Base-by-base conservation (phyloP, 2,329 filamentous ascomycete genomes). In the Helotiales sp. region DNA sequence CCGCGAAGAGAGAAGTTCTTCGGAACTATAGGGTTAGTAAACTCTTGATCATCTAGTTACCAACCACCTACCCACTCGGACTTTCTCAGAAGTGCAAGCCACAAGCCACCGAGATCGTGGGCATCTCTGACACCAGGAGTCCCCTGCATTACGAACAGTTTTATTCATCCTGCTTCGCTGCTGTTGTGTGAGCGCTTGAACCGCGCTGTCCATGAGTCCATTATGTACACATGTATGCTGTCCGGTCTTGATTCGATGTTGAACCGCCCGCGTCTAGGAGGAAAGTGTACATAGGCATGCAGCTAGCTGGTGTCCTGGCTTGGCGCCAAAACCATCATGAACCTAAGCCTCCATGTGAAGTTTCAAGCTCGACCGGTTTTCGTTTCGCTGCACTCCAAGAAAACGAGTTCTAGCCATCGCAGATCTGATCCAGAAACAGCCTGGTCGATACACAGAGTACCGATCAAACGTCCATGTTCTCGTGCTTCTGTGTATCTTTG, bases 11-110 rank as follows among this genome's bases (percentile, higher is more conserved):
- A 57, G 50, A 57, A 57, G 24, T 37, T 34, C 30, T 7, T 22
- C n/a, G n/a, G 20, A 26, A 22, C 30, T 57, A 57, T n/a, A 30
- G 1, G n/a, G 11, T 32, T 52, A 34, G 52, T 34, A 55, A 34
- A 55, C 20, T 55, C 54, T 57, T 57, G 40, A 57, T 57, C 54
- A 57, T 57, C 54, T 37, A 57, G 30, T 57, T 24, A 37, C 54
- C 54, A 57, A 57, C 54, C 54, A 57, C 32, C 54, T 37, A 7
- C 32, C 52, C 52, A 37, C 52, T 37, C 54, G 32, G 54, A 37
- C 4, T 24, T 15, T n/a, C 54, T 57, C 52, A 57, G 13, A 28
- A 37, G 52, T 57, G 54, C 54, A 40, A 55, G 52, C 52, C 52
- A 55, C 10, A 55, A 55, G 52, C 52, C 52, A 55, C 52, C 52